Evolutionary conservation across 179 eudicot species (phyloP).

Genomic region (Drosera spatulata): DNA sequence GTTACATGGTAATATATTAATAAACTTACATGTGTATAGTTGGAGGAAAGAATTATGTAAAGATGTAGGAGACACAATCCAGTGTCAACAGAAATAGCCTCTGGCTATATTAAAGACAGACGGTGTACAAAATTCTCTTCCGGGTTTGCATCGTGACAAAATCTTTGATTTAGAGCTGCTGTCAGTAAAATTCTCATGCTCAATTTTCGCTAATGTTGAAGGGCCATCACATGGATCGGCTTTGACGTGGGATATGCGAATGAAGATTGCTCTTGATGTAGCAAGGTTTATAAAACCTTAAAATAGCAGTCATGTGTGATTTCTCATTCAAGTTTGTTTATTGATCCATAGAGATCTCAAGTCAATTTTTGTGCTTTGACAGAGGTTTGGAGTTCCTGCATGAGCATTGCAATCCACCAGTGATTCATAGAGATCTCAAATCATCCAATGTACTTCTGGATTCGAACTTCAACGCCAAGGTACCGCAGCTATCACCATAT

Average conservation of each 20-base stretch:
- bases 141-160: no score
- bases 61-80: no score
- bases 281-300: conserved; percentile 4
- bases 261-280: conserved; percentile 33
- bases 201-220: conserved; percentile 14
- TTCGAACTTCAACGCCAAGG: no score
- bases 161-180: no score
- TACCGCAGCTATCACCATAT: conserved; percentile 30
- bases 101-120: no score
- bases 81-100: no score
- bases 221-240: conserved; percentile 68
- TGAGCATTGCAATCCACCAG: conserved; percentile 68
- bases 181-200: neutral
- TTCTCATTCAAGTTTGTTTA: conserved; percentile 44
- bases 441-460: no score
- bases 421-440: conserved; percentile 2
- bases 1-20: conserved; percentile 55
- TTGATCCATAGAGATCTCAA: conserved; percentile 62
- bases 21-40: no score
- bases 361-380: conserved; percentile 4
- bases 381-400: conserved; percentile 91
- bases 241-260: conserved; percentile 47
- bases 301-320: conserved; percentile 60
- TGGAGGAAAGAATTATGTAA: no score
- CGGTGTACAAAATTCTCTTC: no score